Base-by-base conservation (phyloP, 371 early-diverging fungal genomes). In the Coemansia sp. region DNA sequence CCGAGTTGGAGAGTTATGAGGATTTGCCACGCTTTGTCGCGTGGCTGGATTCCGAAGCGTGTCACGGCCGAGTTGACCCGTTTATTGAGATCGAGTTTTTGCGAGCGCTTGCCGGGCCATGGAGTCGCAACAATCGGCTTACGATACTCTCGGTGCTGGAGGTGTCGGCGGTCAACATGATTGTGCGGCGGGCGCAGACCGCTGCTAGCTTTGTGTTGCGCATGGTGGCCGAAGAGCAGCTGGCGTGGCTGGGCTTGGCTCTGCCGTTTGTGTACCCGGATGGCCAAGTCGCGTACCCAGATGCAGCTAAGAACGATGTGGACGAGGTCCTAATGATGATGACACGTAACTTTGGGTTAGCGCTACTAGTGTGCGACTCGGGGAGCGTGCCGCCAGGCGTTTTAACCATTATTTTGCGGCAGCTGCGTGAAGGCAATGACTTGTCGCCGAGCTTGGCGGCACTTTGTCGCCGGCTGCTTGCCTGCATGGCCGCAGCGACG, bases 11-110 rank as follows among this genome's bases (percentile, higher is more conserved):
- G 7, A 39, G 11, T 1, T 66, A 70, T 20, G 67, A 75, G 40
- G 72, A 75, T 13, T 35, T 75, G 51, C 56, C 72, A 5, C 66
- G 62, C 20, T 71, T 75, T 53, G 67, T 75, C 20, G 75, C 59
- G 14, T 71, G 67, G 72, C 35, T 75, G 6, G 55, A 56, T 9
- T 48, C 45, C 20, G 75, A 75, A 26, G 48, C 57, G 2, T 38
- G 34, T 10, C 48, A 59, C n/a, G 59, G 59, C 11, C 52, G 53
- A 14, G 40, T 75, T 2, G 67, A 62, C 31, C 39, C 55, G 14
- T 57, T 53, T 20, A 50, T 75, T n/a, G 75, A 70, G 32, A 32
- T 57, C 4, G 51, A 62, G 40, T 59, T 75, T 50, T 14, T 56
- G 38, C 71, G 67, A 1, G 13, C 40, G 48, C 41, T 75, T 2